Evolutionary conservation across 352 stramenopile genomes (phyloP).

Genomic region (Phytophthora rubi): DNA sequence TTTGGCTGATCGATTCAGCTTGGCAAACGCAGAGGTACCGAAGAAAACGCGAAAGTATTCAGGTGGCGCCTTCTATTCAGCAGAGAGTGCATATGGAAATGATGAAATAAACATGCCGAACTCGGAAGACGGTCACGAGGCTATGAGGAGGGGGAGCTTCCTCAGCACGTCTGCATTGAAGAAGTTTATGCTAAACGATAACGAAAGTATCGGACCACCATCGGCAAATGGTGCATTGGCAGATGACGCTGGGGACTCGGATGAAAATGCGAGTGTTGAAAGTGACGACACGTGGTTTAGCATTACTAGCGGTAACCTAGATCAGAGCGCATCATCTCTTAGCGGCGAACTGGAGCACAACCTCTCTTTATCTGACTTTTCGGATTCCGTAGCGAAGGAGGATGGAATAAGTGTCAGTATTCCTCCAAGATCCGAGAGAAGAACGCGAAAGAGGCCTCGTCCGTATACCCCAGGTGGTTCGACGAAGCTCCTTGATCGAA

Average conservation of each 20-base stretch:
- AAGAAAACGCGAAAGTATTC: slow-evolving; percentile 34
- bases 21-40: slow-evolving; percentile 38
- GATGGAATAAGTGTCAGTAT: slow-evolving; percentile 7
- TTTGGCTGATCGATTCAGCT: slow-evolving; percentile 66
- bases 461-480: slow-evolving; percentile 23
- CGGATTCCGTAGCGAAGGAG: slow-evolving; percentile 11
- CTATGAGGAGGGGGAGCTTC: slow-evolving; percentile 45
- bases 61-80: slow-evolving; percentile 19
- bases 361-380: slow-evolving; percentile 30
- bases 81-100: slow-evolving; percentile 23
- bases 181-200: slow-evolving; percentile 54
- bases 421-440: slow-evolving; percentile 31
- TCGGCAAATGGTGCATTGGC: slow-evolving; percentile 24
- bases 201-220: slow-evolving; percentile 21
- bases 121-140: slow-evolving; percentile 29
- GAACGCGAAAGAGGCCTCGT: slow-evolving; percentile 35
- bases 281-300: slow-evolving; percentile 93
- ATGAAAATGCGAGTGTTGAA: slow-evolving; percentile 71
- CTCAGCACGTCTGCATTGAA: slow-evolving; percentile 62
- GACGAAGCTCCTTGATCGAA: slow-evolving; percentile 70
- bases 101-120: slow-evolving; percentile 8
- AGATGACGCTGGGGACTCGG: slow-evolving; percentile 47
- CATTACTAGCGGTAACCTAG: slow-evolving; percentile 74
- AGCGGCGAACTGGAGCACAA: slow-evolving; percentile 23
- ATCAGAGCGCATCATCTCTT: slow-evolving; percentile 33